Evolutionary conservation across 2,329 filamentous ascomycete genomes (phyloP), one percentile per base, ranked within the genome.

Genomic region (Cordyceps farinosa): DNA sequence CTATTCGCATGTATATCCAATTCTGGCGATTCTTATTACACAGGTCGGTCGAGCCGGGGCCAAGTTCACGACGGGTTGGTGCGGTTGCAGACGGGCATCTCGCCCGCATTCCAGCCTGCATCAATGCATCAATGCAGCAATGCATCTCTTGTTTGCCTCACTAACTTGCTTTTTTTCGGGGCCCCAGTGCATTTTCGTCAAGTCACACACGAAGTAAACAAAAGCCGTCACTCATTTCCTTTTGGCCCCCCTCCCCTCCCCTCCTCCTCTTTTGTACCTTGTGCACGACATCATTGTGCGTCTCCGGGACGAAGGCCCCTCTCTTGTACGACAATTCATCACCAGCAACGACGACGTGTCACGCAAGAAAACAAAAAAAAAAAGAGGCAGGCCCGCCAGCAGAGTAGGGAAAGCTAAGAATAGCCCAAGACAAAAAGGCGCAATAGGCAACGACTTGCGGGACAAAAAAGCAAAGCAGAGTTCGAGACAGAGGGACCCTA

Each of bases 61-160:
- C n/a, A 42, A 42, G 38, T 27, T 3, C 30, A 40, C 10, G 10
- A 38, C 45, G 56, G 56, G 45, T 59, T 51, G 45, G 56, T 59
- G 34, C 56, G 56, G 56, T 32, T 59, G 56, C 22, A n/a, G 45
- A 5, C 56, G 45, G 45, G 6, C 54, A 57, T 54, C 22, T 58
- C 32, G 36, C 29, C 55, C 22, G n/a, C 55, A 58, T 58, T 29
- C 32, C 42, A 29, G 8, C 15, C 32, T 48, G 44, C 34, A 57
- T 57, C 42, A 17, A 32, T 29, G 15, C 29, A 22, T 29, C 50
- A 22, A 22, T 48, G 44, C 34, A 57, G 47, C 42, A 17, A 32
- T 29, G 15, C 29, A 22, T 29, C 50, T 38, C 30, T 53, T 27
- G 38, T 38, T 32, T 32, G n/a, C 17, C 17, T n/a, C 17, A 5